Base-by-base conservation (phyloP, 2,329 filamentous ascomycete species). In the Paramyrothecium roridum region DNA sequence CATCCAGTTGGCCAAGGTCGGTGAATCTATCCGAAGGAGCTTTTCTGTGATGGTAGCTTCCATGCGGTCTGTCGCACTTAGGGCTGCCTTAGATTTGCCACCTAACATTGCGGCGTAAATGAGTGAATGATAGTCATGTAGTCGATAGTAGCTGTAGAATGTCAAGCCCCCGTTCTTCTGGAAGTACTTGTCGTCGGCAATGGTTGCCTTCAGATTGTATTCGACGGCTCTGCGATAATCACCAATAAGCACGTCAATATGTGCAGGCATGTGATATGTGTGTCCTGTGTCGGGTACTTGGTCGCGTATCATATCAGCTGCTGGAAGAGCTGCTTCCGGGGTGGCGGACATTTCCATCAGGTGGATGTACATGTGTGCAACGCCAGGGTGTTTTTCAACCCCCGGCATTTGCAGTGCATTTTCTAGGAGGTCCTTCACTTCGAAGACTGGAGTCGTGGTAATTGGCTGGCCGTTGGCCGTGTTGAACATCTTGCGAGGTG, bases 61-160 rank as follows among this genome's bases (percentile, higher is more conserved):
- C 54, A 90, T 76, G 45, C 76, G 73, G 0, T 64, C 58, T 0
- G 80, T 79, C 0, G 85, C 84, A 2, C 85, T 76, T 2, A 90
- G 67, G 0, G 86, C 84, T n/a, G 84, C 75, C 26, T 72, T 65
- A 0, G 76, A 85, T 63, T 86, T 80, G 0, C 85, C 88, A 0
- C 85, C 82, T 59, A 91, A 86, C 86, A 91, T 89, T 43, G 87
- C 86, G 2, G 85, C 86, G 63, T 90, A 91, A 49, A 90, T 81
- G 3, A 82, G 78, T 56, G 88, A 89, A 65, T 90, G 87, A 60
- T 84, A 85, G 61, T 90, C 76, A 66, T 91, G 88, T 53, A 81
- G 79, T 4, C 87, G 80, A 65, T 91, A 91, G 16, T 89, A 77
- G 0, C 83, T 85, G 68, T 91, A 91, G 67, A 91, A 90, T 64